Evolutionary conservation across 495 filamentous ascomycete species (phyloP), one percentile per base, ranked within the genome.

Genomic region (Aspergillus cavernicola): DNA sequence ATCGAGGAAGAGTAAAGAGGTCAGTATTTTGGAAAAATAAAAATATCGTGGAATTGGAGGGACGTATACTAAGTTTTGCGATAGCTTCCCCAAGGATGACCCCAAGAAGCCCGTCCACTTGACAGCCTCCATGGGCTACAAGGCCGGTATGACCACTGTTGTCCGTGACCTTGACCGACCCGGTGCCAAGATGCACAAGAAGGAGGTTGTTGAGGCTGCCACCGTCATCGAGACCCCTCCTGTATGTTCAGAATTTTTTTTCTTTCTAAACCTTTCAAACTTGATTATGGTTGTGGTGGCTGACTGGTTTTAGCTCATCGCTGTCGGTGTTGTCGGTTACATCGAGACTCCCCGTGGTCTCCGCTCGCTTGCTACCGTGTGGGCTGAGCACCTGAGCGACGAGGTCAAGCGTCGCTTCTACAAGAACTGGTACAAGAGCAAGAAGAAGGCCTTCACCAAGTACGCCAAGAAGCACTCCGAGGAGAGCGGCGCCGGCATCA

Each of bases 391-490:
- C 77, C 75, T 99, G 72, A 87, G 86, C 77, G 95, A 99, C 75
- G 95, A 97, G 81, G 74, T 99, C 76, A 96, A 95, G 83, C 88
- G 95, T 61, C 91, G 95, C 71, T 99, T 99, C 89, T 99, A 99
- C 87, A 99, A 99, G 90, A 99, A 99, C 85, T 99, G 95, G 95
- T 99, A 99, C 88, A 95, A 95, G 83, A 88, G 83, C 83, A 99
- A 99, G 92, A 97, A 96, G 89, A 99, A 99, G 91, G 95, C 95
- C 52, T 99, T 97, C 83, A 99, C 95, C 81, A 96, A 95, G 83
- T 99, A 99, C 79, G 88, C 95, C 83, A 97, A 97, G 89, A 92
- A 95, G 84, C 89, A 97, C 86, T 87, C 95, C 62, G 91, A 96
- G 75, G 86, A 77, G 80, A 85, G 68, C 76, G 92, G 89, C 65